Evolutionary conservation across 2,329 filamentous ascomycete species (phyloP), one percentile per base, ranked within the genome.

Genomic region (Hortaea werneckii): DNA sequence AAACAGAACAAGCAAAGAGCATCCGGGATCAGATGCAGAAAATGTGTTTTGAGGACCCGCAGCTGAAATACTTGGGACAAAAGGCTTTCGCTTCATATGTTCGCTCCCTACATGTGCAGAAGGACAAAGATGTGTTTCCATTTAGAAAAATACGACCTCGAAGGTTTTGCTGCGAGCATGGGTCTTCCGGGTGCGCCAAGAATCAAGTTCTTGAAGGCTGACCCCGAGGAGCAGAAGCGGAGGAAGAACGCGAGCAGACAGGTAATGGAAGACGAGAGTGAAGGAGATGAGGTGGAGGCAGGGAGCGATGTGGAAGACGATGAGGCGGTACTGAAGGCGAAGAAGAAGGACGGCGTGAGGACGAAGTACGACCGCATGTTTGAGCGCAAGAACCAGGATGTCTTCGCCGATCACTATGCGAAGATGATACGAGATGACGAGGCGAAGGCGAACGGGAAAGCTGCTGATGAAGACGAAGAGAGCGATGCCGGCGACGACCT

Each of bases 341-440:
- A 64, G 35, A 68, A 72, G 50, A 80, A 82, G 67, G 82, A 85
- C 68, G 72, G 75, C 8, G 86, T 95, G 12, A 79, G 88, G 50
- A 98, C 94, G 29, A 96, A 95, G 66, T 94, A 94, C 64, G 88
- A 98, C 66, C 83, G 87, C 56, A 96, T 98, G 92, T 95, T 96
- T 66, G 90, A 95, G 71, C 78, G 92, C 50, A 85, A 84, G 57
- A 98, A 98, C 67, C 90, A 96, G 67, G 89, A 95, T 61, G 85
- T 98, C 29, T 69, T 98, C 53, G 89, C 90, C n/a, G 81, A 83
- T 46, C 92, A 98, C 67, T 96, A 95, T 71, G 79, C 80, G 49
- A 95, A 90, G 60, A 76, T 98, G 52, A 81, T 96, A 49, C 75
- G 75, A 42, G 75, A 82, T 35, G 80, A 77, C 42, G 68, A 72